Percentiles rank a stretch among this genome's conserved stretches.
Conservation (phyloP, 2,329 filamentous ascomycete species). For the Fusarium sp. region DNA sequence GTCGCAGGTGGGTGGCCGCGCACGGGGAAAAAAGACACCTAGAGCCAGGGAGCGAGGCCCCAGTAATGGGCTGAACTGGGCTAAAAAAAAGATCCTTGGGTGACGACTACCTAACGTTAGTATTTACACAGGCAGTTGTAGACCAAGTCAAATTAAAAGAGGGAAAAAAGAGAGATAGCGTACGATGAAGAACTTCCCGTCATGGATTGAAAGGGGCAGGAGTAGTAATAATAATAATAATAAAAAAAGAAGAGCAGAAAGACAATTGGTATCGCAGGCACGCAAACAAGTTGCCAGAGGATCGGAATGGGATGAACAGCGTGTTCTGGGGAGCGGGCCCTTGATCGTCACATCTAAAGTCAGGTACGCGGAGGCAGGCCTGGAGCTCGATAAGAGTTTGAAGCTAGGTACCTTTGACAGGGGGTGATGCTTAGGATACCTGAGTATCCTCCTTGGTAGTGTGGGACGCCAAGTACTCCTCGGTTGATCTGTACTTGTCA, state of each 20-base stretch:
- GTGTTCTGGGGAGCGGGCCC: constrained; percentile 39
- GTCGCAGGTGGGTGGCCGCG: constrained; percentile 18
- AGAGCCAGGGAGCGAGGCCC: constrained; percentile 17
- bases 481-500: constrained; percentile 6
- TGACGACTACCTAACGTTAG: not conserved
- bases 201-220: not conserved
- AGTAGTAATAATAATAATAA: not conserved
- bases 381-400: constrained; percentile 4
- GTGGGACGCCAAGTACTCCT: constrained; percentile 16
- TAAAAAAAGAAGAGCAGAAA: not conserved
- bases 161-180: not conserved
- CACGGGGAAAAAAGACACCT: constrained; percentile 42
- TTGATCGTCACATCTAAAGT: constrained; percentile 40
- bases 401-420: constrained; percentile 29
- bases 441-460: not conserved
- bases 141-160: constrained; percentile 8
- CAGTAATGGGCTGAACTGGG: constrained; percentile 16
- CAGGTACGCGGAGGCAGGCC: constrained; percentile 29
- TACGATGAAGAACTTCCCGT: not conserved
- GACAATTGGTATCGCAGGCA: constrained; percentile 18
- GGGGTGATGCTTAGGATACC: constrained; percentile 18
- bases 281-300: constrained; percentile 15
- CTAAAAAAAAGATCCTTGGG: constrained; percentile 26
- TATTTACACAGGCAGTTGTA: not conserved
- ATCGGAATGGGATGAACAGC: constrained; percentile 44